Percentiles rank a stretch among this genome's conserved stretches.
Conservation (phyloP, 225 moss, liverwort and hornwort genomes). For the Polytrichum commune region DNA sequence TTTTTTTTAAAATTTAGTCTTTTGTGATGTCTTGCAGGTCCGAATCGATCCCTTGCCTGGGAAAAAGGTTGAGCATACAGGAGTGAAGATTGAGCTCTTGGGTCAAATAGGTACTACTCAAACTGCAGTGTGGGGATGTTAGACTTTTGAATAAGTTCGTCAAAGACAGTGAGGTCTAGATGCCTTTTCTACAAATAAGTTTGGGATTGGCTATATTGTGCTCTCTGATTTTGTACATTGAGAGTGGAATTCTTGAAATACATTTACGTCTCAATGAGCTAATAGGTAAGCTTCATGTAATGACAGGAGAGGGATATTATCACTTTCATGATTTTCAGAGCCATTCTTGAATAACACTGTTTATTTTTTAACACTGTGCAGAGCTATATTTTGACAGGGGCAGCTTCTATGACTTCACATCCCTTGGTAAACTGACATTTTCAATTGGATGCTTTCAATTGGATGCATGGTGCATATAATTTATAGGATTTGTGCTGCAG, state of each 20-base stretch:
- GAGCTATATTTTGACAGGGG: conserved; percentile 95
- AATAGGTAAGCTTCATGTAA: too few relatives aligned
- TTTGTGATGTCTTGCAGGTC: conserved; percentile 39
- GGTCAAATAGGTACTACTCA: conserved; percentile 79
- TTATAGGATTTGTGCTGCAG: background rate
- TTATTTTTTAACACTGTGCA: conserved; percentile 20
- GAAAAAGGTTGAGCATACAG: conserved; percentile 92
- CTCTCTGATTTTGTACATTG: too few relatives aligned
- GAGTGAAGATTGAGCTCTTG: conserved; percentile 95
- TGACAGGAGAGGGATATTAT: too few relatives aligned
- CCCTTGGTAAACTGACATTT: conserved; percentile 61
- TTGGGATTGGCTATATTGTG: too few relatives aligned
- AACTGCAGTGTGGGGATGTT: background rate
- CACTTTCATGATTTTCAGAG: too few relatives aligned
- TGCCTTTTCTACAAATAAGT: too few relatives aligned
- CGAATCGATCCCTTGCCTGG: conserved; percentile 88
- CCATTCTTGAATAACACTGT: too few relatives aligned
- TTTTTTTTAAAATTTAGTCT: background rate
- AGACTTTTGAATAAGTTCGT: background rate
- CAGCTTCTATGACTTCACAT: conserved; percentile 91
- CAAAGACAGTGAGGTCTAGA: too few relatives aligned
- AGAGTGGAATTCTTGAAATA: too few relatives aligned
- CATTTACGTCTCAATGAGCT: too few relatives aligned
- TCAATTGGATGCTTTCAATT: background rate
- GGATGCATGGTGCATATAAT: background rate